Conservation (phyloP, 768 basidiomycete genomes). For the Pleurotus tuoliensis region DNA sequence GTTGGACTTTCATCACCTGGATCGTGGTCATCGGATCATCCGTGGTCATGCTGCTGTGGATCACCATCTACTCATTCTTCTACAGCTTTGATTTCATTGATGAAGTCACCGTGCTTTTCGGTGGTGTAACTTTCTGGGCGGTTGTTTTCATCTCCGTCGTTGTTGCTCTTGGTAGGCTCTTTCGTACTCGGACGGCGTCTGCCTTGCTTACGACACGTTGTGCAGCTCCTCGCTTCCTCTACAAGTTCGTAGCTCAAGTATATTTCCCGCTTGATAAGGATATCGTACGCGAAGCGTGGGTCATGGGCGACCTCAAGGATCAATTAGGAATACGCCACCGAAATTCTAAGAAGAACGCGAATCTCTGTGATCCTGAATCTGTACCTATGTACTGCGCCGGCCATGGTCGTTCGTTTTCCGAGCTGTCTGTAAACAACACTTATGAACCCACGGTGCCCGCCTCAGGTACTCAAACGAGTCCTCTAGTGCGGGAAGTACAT, state of each 20-base stretch:
- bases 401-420: slow-evolving; percentile 64
- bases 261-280: slow-evolving; percentile 86
- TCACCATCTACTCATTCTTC: slow-evolving; percentile 84
- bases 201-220: slow-evolving; percentile 2
- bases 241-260: slow-evolving; percentile 65
- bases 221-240: slow-evolving; percentile 75
- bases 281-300: slow-evolving; percentile 91
- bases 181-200: neutral
- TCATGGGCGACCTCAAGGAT: slow-evolving; percentile 78
- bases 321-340: slow-evolving; percentile 68
- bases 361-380: slow-evolving; percentile 36
- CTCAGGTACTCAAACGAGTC: slow-evolving; percentile 12
- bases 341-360: slow-evolving; percentile 42
- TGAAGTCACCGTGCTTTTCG: slow-evolving; percentile 71
- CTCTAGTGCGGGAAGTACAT: slow-evolving; percentile 32
- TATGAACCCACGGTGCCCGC: slow-evolving; percentile 46
- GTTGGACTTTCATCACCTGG: slow-evolving; percentile 87
- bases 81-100: slow-evolving; percentile 66
- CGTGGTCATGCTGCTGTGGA: slow-evolving; percentile 82
- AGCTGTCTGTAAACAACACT: slow-evolving; percentile 34
- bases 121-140: slow-evolving; percentile 81
- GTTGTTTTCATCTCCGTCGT: slow-evolving; percentile 66
- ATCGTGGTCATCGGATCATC: slow-evolving; percentile 75
- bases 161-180: slow-evolving; percentile 63
- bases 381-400: slow-evolving; percentile 69